Evolutionary conservation across 129 eudicot genomes (phyloP).

Genomic region (Centrapalus pauciflorus): DNA sequence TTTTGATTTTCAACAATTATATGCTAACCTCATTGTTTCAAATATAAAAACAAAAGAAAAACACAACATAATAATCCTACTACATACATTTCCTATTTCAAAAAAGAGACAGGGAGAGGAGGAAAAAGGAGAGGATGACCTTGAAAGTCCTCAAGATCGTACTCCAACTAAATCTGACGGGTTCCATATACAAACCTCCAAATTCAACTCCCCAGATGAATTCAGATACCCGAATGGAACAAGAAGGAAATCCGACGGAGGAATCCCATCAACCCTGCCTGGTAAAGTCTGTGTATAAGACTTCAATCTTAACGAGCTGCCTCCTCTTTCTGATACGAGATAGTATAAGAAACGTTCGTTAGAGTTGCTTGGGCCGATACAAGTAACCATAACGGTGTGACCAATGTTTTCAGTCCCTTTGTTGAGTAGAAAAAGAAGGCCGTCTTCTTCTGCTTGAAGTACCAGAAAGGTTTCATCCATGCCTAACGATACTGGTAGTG

Average conservation of each 20-base stretch:
- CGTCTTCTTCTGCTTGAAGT: conserved; percentile 79
- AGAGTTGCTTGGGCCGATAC: conserved; percentile 50
- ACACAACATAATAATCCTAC: conserved; percentile 16
- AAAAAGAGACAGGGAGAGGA: too few species aligned
- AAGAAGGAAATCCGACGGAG: conserved; percentile 54
- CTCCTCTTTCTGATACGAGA: conserved; percentile 58
- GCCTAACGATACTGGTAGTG: conserved; percentile 43
- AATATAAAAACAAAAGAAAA: neutral
- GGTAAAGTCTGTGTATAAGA: conserved; percentile 45
- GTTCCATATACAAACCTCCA: conserved; percentile 78
- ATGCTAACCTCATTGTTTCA: conserved; percentile 16
- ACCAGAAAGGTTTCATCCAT: conserved; percentile 60
- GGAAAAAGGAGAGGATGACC: neutral
- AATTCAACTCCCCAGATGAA: conserved; percentile 55
- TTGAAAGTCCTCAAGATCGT: conserved; percentile 12
- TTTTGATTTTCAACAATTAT: conserved; percentile 13
- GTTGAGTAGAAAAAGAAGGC: conserved; percentile 52
- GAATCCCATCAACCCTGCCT: conserved; percentile 52
- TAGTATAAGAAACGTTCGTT: conserved; percentile 50
- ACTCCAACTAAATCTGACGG: conserved; percentile 43
- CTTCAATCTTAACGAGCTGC: conserved; percentile 54
- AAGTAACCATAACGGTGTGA: conserved; percentile 50
- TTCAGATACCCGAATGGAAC: conserved; percentile 53
- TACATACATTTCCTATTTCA: conserved; percentile 28
- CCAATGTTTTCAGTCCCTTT: conserved; percentile 74